Evolutionary conservation across 805 yeast species (phyloP), one percentile per base, ranked within the genome.

Genomic region (Yamadazyma laniorum): DNA sequence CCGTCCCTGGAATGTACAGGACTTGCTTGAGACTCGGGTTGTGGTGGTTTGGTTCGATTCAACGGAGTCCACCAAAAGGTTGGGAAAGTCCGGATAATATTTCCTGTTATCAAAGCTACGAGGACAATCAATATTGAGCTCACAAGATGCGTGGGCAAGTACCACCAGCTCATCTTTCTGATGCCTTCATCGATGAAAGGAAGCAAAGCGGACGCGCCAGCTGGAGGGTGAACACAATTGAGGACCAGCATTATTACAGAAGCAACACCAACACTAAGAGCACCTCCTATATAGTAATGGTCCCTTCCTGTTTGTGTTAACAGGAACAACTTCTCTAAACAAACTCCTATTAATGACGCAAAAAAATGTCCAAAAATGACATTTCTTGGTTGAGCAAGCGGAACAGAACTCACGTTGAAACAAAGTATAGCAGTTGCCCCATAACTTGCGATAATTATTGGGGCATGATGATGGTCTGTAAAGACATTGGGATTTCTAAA

Each of bases 181-280:
- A 79, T 61, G 6, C 50, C 45, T 1, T 53, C 71, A 36, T 78
- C 81, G 0, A 74, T 50, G 1, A 70, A 58, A 0, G 86, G 84
- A 6, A 81, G 56, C 25, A 81, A 51, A 0, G 87, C 85, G 7
- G 82, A 71, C 1, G 87, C 86, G 2, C 88, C 88, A 1, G 82
- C 80, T 0, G 88, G 88, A 0, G 88, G 88, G 52, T 82, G 87
- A 1, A 79, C 74, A 41, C 80, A 72, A 44, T 77, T 77, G 4
- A 70, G 55, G 1, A 78, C 44, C 11, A 73, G 58, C 83, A 79
- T 79, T 2, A 61, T 55, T 8, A 75, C 77, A 6, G 81, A 72
- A 2, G 82, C 49, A 4, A 77, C 42, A 0, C 72, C 81, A 6
- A 79, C 82, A 26, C 79, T 63, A 21, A 81, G 51, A 0, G 82